These are phyloP conservation scores for Helianthus tuberosus DNA, from an alignment of 129 eudicot species.

Conservation along the genomic window DNA sequence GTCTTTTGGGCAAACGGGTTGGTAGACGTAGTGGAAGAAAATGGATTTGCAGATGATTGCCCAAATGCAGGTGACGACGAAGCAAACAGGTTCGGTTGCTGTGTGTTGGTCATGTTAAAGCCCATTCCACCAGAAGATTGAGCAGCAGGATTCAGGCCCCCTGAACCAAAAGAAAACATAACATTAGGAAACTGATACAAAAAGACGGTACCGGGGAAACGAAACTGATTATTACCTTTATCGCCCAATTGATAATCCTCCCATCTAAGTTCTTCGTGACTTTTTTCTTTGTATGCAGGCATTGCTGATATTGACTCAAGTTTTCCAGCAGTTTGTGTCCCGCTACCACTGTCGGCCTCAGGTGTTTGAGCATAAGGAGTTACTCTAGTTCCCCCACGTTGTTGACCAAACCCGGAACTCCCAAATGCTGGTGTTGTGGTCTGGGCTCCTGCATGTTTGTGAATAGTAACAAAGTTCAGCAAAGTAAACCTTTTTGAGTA, in stretches of 20 bases:
- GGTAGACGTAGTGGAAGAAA: constrained; percentile 61
- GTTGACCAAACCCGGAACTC: constrained; percentile 70
- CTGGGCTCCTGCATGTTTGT: constrained; percentile 63
- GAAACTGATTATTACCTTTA: constrained; percentile 58
- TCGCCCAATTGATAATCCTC: constrained; percentile 95
- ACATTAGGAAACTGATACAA: not conserved
- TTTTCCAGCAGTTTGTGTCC: constrained; percentile 74
- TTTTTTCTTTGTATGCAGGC: constrained; percentile 88
- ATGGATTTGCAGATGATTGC: constrained; percentile 69
- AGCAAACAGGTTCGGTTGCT: constrained; percentile 57
- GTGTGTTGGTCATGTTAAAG: constrained; percentile 48
- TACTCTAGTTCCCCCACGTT: constrained; percentile 82
- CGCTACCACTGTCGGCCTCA: constrained; percentile 60
- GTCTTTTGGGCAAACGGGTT: constrained; percentile 78
- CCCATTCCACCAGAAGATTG: constrained; percentile 69
- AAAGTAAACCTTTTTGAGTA: not conserved
- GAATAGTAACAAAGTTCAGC: constrained; percentile 9
- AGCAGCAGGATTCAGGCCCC: constrained; percentile 87
- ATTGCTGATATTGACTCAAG: constrained; percentile 95
- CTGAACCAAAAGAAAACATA: constrained; percentile 34
- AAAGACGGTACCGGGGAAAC: constrained; percentile 7
- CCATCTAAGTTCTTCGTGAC: constrained; percentile 98
- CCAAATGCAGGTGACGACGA: constrained; percentile 67
- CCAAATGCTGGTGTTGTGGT: constrained; percentile 70
- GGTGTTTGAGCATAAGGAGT: constrained; percentile 75